Conservation (phyloP, 139 green algal species). For the Tetradesmus obliquus region DNA sequence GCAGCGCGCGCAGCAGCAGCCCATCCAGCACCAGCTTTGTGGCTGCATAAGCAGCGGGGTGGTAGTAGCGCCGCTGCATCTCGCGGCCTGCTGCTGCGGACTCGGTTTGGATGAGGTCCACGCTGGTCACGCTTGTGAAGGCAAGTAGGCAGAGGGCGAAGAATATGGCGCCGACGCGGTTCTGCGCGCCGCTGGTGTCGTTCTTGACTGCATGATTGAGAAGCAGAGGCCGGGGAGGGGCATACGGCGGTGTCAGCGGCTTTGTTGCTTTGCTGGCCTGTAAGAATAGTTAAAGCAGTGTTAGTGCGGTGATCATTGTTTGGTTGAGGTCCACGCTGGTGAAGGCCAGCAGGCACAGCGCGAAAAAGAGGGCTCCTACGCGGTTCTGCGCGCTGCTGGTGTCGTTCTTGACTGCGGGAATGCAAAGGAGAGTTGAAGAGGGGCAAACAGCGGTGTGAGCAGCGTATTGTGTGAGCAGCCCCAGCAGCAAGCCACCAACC, state of each 20-base stretch:
- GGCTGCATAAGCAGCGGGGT: constrained; percentile 65
- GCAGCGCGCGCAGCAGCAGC: constrained; percentile 80
- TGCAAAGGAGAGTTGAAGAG: constrained; percentile 67
- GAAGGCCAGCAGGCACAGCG: constrained; percentile 82
- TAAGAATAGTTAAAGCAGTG: not conserved
- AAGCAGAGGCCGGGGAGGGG: constrained; percentile 64
- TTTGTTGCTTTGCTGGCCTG: not conserved
- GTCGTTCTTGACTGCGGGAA: constrained; percentile 51
- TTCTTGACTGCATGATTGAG: constrained; percentile 56
- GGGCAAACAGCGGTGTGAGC: constrained; percentile 49
- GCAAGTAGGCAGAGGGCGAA: constrained; percentile 83
- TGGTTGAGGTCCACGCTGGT: constrained; percentile 78
- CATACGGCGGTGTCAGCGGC: constrained; percentile 39
- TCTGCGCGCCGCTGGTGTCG: constrained; percentile 75
- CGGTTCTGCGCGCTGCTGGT: constrained; percentile 77
- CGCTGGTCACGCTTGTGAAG: constrained; percentile 80
- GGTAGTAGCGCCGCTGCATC: constrained; percentile 71
- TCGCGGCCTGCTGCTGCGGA: constrained; percentile 64
- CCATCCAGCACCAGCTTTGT: constrained; percentile 79
- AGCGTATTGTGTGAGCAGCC: constrained; percentile 50
- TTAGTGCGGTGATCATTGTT: not conserved
- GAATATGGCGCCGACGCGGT: constrained; percentile 82
- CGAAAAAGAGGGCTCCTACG: constrained; percentile 85
- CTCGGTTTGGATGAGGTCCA: constrained; percentile 79
- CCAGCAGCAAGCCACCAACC: constrained; percentile 65